Percentiles rank a stretch among this genome's conserved stretches.
phyloP scores from a whole-genome alignment of 177 flowering plant genomes.

The Telopea speciosissima region DNA sequence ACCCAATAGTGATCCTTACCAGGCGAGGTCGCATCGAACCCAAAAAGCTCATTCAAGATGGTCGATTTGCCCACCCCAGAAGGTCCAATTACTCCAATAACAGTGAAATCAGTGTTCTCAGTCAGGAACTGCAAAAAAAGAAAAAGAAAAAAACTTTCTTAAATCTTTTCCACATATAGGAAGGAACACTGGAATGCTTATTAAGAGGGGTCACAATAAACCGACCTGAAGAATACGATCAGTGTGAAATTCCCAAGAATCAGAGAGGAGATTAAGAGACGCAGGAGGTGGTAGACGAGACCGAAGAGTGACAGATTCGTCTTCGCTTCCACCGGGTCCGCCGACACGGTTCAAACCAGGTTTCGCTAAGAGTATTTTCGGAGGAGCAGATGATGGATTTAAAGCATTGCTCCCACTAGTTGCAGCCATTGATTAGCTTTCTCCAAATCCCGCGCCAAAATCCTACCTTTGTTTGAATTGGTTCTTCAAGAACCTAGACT shows the following conservation, averaged over 20 bases:
- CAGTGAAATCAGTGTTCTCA: constrained; percentile 86
- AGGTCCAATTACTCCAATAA: constrained; percentile 84
- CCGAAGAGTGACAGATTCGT: constrained; percentile 44
- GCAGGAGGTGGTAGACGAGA: constrained; percentile 64
- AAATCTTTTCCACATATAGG: neutral
- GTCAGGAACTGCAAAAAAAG: constrained; percentile 60
- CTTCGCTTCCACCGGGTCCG: constrained; percentile 31
- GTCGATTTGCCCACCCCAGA: constrained; percentile 86
- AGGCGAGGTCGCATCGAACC: constrained; percentile 63
- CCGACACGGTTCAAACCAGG: constrained; percentile 46
- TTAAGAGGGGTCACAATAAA: constrained; percentile 3
- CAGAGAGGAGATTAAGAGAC: constrained; percentile 81
- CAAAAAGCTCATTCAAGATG: constrained; percentile 81
- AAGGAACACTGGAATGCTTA: neutral
- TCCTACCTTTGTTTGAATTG: neutral
- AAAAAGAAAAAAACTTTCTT: constrained; percentile 1
- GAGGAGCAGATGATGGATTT: constrained; percentile 33
- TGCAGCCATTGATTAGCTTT: constrained; percentile 8
- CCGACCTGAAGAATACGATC: constrained; percentile 86
- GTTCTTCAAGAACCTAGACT: too few relatives aligned
- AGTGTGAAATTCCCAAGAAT: constrained; percentile 80
- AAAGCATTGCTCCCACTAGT: constrained; percentile 16
- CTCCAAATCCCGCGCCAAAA: neutral
- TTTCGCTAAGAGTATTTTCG: constrained; percentile 82
- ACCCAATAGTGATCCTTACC: constrained; percentile 30